These are phyloP conservation scores for Alternaria dauci DNA, from an alignment of 2,329 filamentous ascomycete genomes.

Conservation along the genomic window DNA sequence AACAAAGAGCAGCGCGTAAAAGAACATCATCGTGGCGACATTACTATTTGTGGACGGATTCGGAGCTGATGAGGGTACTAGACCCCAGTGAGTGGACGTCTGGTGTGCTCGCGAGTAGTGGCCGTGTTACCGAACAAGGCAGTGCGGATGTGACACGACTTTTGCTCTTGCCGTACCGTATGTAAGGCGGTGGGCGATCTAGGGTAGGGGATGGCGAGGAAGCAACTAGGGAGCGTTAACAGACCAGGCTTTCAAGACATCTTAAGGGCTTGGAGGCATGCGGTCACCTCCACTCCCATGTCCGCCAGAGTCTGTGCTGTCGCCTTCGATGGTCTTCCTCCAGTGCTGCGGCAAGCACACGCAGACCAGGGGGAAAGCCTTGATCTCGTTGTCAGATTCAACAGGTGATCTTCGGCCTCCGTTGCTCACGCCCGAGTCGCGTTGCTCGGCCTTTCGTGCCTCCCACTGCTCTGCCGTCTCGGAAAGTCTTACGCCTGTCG, in stretches of 20 bases:
- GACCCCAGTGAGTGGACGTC: conserved; percentile 37
- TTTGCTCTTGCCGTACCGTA: conserved; percentile 6
- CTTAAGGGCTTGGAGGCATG: conserved; percentile 42
- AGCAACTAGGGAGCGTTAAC: conserved; percentile 40
- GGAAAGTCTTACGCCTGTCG: conserved; percentile 84
- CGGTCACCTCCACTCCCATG: conserved; percentile 47
- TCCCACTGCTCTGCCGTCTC: conserved; percentile 92
- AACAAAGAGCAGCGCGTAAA: conserved; percentile 33
- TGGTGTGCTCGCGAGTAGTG: conserved; percentile 26
- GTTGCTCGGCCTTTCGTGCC: conserved; percentile 74
- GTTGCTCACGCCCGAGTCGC: conserved; percentile 93
- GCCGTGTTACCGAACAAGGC: conserved; percentile 24
- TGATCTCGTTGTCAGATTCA: conserved; percentile 77
- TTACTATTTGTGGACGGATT: conserved; percentile 38
- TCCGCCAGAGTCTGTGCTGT: conserved; percentile 55
- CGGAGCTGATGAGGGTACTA: conserved; percentile 42
- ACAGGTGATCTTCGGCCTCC: conserved; percentile 61
- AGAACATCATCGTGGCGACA: conserved; percentile 46
- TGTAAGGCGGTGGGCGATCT: conserved; percentile 17
- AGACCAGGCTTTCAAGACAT: conserved; percentile 20
- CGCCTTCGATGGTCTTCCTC: conserved; percentile 95
- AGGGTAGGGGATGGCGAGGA: conserved; percentile 31
- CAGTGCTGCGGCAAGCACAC: conserved; percentile 95
- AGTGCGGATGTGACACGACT: conserved; percentile 17
- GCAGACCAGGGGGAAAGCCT: conserved; percentile 96